Percentiles rank a stretch among this genome's conserved stretches.
phyloP scores from a whole-genome alignment of 306 rosid genomes.

The Astragalus glycyphyllos region DNA sequence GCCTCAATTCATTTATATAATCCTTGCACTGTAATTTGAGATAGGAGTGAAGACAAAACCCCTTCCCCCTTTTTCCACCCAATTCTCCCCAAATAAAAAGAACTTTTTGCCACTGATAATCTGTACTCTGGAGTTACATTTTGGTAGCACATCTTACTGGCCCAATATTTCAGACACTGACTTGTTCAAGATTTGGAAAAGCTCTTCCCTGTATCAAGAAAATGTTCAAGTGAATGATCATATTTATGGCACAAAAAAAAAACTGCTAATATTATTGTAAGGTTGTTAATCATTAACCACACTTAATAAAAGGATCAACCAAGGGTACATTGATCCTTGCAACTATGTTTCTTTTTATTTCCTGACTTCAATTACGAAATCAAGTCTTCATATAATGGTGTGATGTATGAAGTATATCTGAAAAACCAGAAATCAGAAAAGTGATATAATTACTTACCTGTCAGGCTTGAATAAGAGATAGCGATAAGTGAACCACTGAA shows the following conservation, averaged over 20 bases:
- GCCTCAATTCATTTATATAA: constrained; percentile 35
- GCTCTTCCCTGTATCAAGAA: constrained; percentile 73
- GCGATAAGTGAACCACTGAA: constrained; percentile 97
- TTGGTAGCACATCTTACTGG: constrained; percentile 53
- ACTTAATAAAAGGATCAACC: constrained; percentile 4
- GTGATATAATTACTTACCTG: constrained; percentile 56
- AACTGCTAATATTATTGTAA: not conserved
- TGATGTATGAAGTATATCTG: not conserved
- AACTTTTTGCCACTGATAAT: constrained; percentile 17
- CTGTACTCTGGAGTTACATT: constrained; percentile 29
- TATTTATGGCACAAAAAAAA: not conserved
- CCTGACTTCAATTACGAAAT: constrained; percentile 7
- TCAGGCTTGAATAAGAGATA: constrained; percentile 93
- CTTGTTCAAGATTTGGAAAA: constrained; percentile 65
- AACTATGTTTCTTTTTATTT: not conserved
- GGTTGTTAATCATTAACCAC: not conserved
- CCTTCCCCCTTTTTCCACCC: not conserved
- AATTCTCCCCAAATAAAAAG: not conserved
- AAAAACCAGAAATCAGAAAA: constrained; percentile 30
- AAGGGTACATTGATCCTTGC: not conserved
- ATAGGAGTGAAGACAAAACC: constrained; percentile 14
- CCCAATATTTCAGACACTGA: constrained; percentile 67
- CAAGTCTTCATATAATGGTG: not conserved
- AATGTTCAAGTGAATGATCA: constrained; percentile 24
- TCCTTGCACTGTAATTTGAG: constrained; percentile 29